Base-by-base conservation (phyloP, 75 land plant species). In the Ceratopteris richardii region DNA sequence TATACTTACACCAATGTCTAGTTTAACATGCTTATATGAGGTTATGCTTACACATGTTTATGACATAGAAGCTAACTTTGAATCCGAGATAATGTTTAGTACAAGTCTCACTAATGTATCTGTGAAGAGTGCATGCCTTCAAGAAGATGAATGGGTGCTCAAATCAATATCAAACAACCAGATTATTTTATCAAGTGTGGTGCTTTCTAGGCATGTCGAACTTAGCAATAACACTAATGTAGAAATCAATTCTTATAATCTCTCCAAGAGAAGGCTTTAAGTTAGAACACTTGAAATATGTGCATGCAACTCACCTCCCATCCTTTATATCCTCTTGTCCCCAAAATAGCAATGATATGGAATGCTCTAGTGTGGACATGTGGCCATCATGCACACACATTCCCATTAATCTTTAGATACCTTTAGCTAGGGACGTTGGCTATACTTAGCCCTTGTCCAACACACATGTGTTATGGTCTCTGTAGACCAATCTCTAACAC, bases 11-110 rank as follows among this genome's bases (percentile, higher is more conserved):
- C 25, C 57, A 20, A 18, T 17, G 5, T 4, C 31, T 16, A 27
- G 22, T 20, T 6, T 30, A 3, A 6, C 3, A 16, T 20, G 12
- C 31, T 28, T 54, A 17, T 27, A 7, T 0, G 75, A 74, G 41
- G 92, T 84, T 13, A 22, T 6, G 68, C 75, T 75, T 30, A 60
- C 76, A 48, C 88, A 87, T 56, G 72, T 17, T 21, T 46, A 5
- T 46, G 18, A 5, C 3, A 4, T 46, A 3, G 50, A 46, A 46
- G 14, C 13, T 17, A 21, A 21, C 5, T 26, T 22, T 26, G 59
- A 21, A 1, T 2, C 17, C 0, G 40, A 69, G 37, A 16, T 61
- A 1, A 13, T 30, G 19, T 6, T 18, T 54, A 25, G 37, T 9
- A 33, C 37, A 3, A 33, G 25, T 25, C 56, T 54, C 23, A 54